A percentile compares a stretch with the other conserved stretches of the same genome.
These are phyloP conservation scores for Prunus salicina DNA, from an alignment of 306 rosid genomes.

Conservation along the genomic window DNA sequence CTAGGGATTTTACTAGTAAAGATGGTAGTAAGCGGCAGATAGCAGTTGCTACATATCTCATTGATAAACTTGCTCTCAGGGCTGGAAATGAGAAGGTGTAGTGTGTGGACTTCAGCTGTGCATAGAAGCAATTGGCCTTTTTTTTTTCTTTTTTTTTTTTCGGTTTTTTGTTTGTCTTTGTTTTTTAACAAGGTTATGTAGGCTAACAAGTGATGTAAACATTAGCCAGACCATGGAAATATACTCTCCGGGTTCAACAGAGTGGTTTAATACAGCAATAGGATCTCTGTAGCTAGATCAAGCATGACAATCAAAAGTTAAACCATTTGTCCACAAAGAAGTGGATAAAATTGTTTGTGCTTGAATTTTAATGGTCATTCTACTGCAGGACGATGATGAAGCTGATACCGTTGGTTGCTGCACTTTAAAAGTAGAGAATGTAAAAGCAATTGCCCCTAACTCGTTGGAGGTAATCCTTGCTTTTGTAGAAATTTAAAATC, in stretches of 20 bases:
- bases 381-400: constrained; percentile 68
- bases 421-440: constrained; percentile 93
- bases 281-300: background rate
- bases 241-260: too few species aligned
- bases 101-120: background rate
- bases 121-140: too few species aligned
- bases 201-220: background rate
- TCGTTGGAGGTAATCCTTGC: constrained; percentile 57
- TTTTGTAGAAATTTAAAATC: constrained; percentile 4
- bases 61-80: constrained; percentile 96
- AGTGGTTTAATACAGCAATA: too few species aligned
- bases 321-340: background rate
- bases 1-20: constrained; percentile 72
- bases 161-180: background rate
- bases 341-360: background rate
- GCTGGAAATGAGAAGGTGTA: constrained; percentile 99
- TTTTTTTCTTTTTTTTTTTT: too few species aligned
- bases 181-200: background rate
- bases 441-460: constrained; percentile 67
- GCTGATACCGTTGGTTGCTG: constrained; percentile 99
- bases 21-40: constrained; percentile 74
- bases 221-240: background rate
- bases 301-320: background rate
- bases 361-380: constrained; percentile 10
- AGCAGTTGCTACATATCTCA: constrained; percentile 96